These are phyloP conservation scores for Penicillium daleae DNA, from an alignment of 495 filamentous ascomycete genomes.

Conservation along the genomic window DNA sequence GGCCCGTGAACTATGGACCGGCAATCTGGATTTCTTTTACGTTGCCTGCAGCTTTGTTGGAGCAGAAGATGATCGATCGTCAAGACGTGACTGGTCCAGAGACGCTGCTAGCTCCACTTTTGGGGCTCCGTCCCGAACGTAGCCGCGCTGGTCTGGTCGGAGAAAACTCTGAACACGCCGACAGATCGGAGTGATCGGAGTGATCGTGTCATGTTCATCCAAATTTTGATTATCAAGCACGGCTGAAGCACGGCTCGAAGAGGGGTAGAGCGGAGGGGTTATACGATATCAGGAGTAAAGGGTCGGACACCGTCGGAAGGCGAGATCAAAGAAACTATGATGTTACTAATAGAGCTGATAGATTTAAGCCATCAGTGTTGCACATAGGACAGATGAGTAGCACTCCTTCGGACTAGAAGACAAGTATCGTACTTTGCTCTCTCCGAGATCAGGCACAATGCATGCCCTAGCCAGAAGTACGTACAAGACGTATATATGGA, in stretches of 20 bases:
- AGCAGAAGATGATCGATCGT: slow-evolving; percentile 24
- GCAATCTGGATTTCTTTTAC: slow-evolving; percentile 24
- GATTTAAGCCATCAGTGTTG: neutral
- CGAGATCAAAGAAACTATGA: neutral
- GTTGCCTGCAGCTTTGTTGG: slow-evolving; percentile 16
- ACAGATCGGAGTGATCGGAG: slow-evolving; percentile 31
- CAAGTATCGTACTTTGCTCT: neutral
- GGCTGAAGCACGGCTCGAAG: neutral
- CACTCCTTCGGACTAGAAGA: neutral
- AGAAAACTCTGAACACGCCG: slow-evolving; percentile 24
- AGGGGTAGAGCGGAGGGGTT: neutral
- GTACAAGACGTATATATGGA: neutral
- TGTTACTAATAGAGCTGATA: neutral
- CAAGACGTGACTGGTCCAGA: slow-evolving; percentile 22
- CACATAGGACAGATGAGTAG: neutral
- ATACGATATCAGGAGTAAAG: neutral
- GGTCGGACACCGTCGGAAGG: slow-evolving; percentile 5
- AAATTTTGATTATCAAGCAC: slow-evolving; percentile 10
- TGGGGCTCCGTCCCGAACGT: slow-evolving; percentile 16
- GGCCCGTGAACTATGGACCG: slow-evolving; percentile 11
- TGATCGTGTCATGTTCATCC: slow-evolving; percentile 4
- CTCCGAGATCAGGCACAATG: neutral
- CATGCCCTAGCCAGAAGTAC: neutral
- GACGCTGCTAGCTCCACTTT: slow-evolving; percentile 20
- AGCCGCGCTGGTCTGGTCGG: slow-evolving; percentile 23